Evolutionary conservation across 371 early-diverging fungal genomes (phyloP).

Genomic region (Synchytrium microbalum): DNA sequence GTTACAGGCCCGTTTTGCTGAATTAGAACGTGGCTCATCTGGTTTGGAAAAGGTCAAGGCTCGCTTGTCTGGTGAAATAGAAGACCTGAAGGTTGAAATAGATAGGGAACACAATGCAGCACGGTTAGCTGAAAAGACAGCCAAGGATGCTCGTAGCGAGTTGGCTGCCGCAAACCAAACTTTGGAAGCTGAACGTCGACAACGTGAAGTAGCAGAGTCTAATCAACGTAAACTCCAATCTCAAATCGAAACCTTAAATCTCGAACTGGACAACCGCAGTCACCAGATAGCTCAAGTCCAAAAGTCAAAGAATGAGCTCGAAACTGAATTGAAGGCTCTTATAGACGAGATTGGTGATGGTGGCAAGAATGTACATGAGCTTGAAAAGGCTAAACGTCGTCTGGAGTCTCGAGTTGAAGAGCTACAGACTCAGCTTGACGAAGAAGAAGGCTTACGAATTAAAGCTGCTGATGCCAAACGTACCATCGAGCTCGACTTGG

Average conservation of each 20-base stretch:
- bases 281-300: conserved; percentile 43
- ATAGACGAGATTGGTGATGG: conserved; percentile 73
- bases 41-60: conserved; percentile 60
- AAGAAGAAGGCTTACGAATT: conserved; percentile 43
- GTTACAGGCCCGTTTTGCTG: conserved; percentile 47
- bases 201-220: conserved; percentile 54
- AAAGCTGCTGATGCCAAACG: conserved; percentile 60
- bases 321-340: conserved; percentile 59
- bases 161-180: conserved; percentile 40
- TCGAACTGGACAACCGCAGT: conserved; percentile 49
- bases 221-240: conserved; percentile 49
- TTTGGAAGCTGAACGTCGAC: conserved; percentile 57
- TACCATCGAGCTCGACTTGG: conserved; percentile 53
- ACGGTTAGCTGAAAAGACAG: conserved; percentile 49
- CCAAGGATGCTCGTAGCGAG: conserved; percentile 53
- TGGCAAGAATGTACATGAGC: conserved; percentile 64
- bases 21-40: conserved; percentile 40
- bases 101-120: conserved; percentile 63
- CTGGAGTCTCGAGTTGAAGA: conserved; percentile 55
- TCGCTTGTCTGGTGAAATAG: conserved; percentile 57
- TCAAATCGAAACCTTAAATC: conserved; percentile 45
- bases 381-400: conserved; percentile 55
- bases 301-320: conserved; percentile 59
- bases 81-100: conserved; percentile 59
- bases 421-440: conserved; percentile 51